A percentile compares a stretch with the other conserved stretches of the same genome.
These are phyloP conservation scores for Mycosphaerella sp. DNA, from an alignment of 2,329 filamentous ascomycete species.

Conservation along the genomic window DNA sequence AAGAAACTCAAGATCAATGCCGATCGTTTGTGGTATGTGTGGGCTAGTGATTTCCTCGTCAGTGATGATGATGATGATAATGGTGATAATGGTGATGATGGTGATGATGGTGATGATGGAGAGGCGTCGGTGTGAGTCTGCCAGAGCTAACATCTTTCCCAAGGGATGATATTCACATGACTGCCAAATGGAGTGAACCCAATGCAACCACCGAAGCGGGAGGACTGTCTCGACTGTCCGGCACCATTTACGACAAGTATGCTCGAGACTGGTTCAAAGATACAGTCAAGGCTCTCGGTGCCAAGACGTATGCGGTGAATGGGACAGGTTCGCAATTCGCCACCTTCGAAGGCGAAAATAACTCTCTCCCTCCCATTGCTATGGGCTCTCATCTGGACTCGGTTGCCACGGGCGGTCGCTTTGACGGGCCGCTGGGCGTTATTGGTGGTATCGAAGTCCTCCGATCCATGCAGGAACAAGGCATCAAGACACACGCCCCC, in stretches of 20 bases:
- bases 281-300: slow-evolving; percentile 22
- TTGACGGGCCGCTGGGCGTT: slow-evolving; percentile 20
- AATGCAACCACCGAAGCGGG: slow-evolving; percentile 13
- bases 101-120: not conserved
- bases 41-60: too few relatives aligned
- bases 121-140: not conserved
- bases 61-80: too few relatives aligned
- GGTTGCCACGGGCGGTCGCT: slow-evolving; percentile 20
- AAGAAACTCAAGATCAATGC: slow-evolving; percentile 15
- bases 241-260: slow-evolving; percentile 22
- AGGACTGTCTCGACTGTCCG: slow-evolving; percentile 17
- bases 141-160: not conserved
- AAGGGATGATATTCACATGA: slow-evolving; percentile 16
- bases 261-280: slow-evolving; percentile 29
- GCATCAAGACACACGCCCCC: slow-evolving; percentile 24
- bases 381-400: slow-evolving; percentile 25
- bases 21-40: slow-evolving; percentile 11
- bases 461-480: slow-evolving; percentile 30
- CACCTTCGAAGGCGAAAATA: slow-evolving; percentile 20
- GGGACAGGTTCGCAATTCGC: slow-evolving; percentile 27
- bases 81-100: too few relatives aligned
- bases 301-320: slow-evolving; percentile 25
- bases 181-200: slow-evolving; percentile 20
- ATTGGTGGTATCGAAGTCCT: slow-evolving; percentile 20
- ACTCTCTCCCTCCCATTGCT: slow-evolving; percentile 24